phyloP scores from a whole-genome alignment of 2,329 filamentous ascomycete genomes.

The Pyricularia sp. region DNA sequence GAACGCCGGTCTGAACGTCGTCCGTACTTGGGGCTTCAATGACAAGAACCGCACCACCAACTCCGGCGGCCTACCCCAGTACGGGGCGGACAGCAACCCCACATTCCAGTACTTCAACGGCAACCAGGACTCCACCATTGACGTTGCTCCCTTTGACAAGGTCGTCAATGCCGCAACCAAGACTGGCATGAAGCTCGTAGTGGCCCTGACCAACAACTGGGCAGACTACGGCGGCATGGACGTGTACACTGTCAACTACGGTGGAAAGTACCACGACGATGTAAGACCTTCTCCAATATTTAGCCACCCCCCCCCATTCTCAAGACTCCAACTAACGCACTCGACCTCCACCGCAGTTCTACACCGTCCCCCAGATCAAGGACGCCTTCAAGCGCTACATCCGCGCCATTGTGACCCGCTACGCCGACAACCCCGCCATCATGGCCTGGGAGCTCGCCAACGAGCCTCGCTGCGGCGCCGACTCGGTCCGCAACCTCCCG shows the following conservation, averaged over 20 bases:
- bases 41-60: slow-evolving; percentile 3
- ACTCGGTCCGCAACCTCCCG: slow-evolving; percentile 3
- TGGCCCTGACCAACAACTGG: slow-evolving; percentile 9
- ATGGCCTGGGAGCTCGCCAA: slow-evolving; percentile 43
- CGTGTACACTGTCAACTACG: slow-evolving; percentile 8
- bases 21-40: slow-evolving; percentile 8
- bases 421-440: slow-evolving; percentile 31
- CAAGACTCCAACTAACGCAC: not conserved
- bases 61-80: not conserved
- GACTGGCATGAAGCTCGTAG: slow-evolving; percentile 5
- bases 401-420: slow-evolving; percentile 32
- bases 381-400: slow-evolving; percentile 22
- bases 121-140: slow-evolving; percentile 1
- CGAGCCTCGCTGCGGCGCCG: slow-evolving; percentile 38
- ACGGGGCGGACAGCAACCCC: not conserved
- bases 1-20: slow-evolving; percentile 22
- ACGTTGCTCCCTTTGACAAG: slow-evolving; percentile 4
- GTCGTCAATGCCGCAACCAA: slow-evolving; percentile 6
- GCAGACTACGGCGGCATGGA: slow-evolving; percentile 10
- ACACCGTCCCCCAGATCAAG: slow-evolving; percentile 1
- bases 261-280: slow-evolving; percentile 4
- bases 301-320: not conserved
- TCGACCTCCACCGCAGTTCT: not conserved
- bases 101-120: slow-evolving; percentile 2
- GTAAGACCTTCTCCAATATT: not conserved